Conservation (phyloP, 768 basidiomycete species). For the Podaxis sp. region DNA sequence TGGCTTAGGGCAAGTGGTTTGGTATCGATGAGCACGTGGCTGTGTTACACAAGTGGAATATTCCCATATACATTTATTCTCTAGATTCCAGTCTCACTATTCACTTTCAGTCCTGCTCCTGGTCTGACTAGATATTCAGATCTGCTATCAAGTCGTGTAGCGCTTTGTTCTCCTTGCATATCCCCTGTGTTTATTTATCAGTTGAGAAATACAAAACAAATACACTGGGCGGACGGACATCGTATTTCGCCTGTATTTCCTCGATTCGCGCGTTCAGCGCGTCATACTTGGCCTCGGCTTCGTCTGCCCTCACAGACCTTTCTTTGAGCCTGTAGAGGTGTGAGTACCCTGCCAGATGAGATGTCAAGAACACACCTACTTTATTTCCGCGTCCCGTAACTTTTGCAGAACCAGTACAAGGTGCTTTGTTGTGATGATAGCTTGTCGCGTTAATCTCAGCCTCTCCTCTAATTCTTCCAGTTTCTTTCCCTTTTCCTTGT, state of each 20-base stretch:
- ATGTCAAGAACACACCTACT: constrained; percentile 22
- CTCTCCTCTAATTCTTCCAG: constrained; percentile 22
- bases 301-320: not conserved
- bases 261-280: constrained; percentile 7
- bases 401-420: constrained; percentile 21
- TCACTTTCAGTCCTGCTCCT: not conserved
- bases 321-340: not conserved
- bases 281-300: constrained; percentile 6
- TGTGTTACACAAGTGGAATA: not conserved
- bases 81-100: not conserved
- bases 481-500: constrained; percentile 21
- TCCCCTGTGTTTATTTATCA: not conserved
- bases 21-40: constrained; percentile 15
- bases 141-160: constrained; percentile 9
- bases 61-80: not conserved
- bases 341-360: not conserved
- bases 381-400: constrained; percentile 24
- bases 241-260: constrained; percentile 1
- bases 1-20: constrained; percentile 9
- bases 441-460: constrained; percentile 20
- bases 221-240: not conserved
- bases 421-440: constrained; percentile 19
- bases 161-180: constrained; percentile 5
- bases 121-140: constrained; percentile 1
- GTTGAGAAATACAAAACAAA: not conserved